Conservation (phyloP, 2,329 filamentous ascomycete species). For the Claviceps quebecensis region DNA sequence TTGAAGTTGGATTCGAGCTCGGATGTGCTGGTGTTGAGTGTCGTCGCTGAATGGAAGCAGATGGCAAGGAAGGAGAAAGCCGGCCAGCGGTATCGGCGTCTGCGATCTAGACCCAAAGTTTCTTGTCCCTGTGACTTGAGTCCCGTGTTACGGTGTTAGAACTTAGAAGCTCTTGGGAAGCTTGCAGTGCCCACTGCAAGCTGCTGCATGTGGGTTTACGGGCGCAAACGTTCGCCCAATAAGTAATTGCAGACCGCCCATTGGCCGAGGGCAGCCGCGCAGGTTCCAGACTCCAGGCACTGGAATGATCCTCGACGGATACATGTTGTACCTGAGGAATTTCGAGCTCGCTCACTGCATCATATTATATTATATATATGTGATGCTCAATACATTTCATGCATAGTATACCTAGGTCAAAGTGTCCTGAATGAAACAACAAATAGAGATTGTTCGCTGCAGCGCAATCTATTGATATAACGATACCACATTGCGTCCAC, state of each 20-base stretch:
- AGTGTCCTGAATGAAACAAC: not conserved
- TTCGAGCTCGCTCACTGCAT: too few relatives aligned
- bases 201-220: too few relatives aligned
- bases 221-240: not conserved
- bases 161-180: not conserved
- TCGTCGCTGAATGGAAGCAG: not conserved
- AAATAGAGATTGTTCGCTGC: not conserved
- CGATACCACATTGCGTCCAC: not conserved
- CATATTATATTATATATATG: too few relatives aligned
- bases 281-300: too few relatives aligned
- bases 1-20: not conserved
- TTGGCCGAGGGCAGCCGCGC: conserved; percentile 3
- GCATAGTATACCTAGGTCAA: not conserved
- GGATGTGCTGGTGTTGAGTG: not conserved
- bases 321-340: too few relatives aligned
- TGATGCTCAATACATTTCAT: too few relatives aligned
- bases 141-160: too few relatives aligned
- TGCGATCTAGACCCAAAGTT: conserved; percentile 17
- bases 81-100: conserved; percentile 17
- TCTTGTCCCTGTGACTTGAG: conserved; percentile 19
- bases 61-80: conserved; percentile 6
- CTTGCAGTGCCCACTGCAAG: not conserved
- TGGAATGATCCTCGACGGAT: too few relatives aligned
- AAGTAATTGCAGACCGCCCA: conserved; percentile 7
- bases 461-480: not conserved